Base-by-base conservation (phyloP, 176 grass and related monocot genomes). In the Dactylis glomerata region DNA sequence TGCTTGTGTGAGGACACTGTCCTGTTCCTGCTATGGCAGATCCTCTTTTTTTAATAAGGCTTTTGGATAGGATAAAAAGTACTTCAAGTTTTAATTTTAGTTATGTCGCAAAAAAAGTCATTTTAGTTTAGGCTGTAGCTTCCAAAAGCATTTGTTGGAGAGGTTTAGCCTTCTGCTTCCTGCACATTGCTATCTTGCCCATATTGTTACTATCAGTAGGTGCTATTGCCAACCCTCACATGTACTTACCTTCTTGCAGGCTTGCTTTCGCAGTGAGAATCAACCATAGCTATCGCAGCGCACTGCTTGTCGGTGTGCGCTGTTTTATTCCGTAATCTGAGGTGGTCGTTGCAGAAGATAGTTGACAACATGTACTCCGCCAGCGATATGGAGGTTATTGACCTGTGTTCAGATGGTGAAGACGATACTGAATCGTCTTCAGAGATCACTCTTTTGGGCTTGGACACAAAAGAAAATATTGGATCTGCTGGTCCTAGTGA, bases 331-430 rank as follows among this genome's bases (percentile, higher is more conserved):
- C 17, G 33, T 34, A 4, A 54, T 26, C 45, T 9, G 28, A 50
- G 9, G 6, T 16, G 24, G 3, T 0, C 1, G 8, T 19, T 33
- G 19, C 14, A 23, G 10, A n/a, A 68, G 75, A 46, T 22, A 67
- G 45, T 5, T 10, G 1, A 22, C 14, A 57, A 54, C 31, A n/a
- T 22, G 78, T 5, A 73, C 28, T 45, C 38, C 27, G 8, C 38
- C 20, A 11, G 59, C 73, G 78, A 65, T 50, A 85, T 82, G 86
- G 82, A 92, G 34, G 74, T 85, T 62, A 85, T 81, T 77, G 86
- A 89, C 68, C 38, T 91, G 54, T 69, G 23, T 49, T 91, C 89
- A 26, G 89, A 91, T 42, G 88, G 65, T 32, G 87, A 89, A 31
- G 89, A 85, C 27, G 57, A 65, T 36, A 49, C 42, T 54, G 30